Conservation (phyloP, 1,284 basidiomycete species). For the Apiotrichum veenhuisii region DNA sequence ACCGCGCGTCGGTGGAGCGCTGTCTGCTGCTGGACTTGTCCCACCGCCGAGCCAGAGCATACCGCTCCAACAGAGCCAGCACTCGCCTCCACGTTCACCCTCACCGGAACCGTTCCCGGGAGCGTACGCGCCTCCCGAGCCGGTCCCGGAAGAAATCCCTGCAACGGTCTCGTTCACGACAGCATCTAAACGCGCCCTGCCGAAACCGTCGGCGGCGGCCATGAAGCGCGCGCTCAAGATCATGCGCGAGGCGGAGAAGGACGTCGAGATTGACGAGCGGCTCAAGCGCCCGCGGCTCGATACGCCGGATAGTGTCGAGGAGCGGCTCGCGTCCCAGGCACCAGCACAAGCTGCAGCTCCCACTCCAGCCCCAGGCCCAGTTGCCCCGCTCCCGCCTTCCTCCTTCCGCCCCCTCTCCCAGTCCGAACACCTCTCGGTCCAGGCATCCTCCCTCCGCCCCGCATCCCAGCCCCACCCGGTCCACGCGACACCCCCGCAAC, state of each 20-base stretch:
- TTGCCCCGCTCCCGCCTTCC: not conserved
- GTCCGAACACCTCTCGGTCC: not conserved
- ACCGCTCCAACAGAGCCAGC: not conserved
- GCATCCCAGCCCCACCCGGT: too few species aligned
- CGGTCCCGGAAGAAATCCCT: conserved; percentile 14
- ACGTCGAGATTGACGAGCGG: conserved; percentile 17
- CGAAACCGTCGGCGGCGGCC: conserved; percentile 29
- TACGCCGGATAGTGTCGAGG: not conserved
- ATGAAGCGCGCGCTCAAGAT: conserved; percentile 27
- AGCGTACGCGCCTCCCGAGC: conserved; percentile 6
- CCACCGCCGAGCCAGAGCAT: not conserved
- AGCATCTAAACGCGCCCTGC: conserved; percentile 23
- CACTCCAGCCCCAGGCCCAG: not conserved
- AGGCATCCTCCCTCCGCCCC: too few species aligned
- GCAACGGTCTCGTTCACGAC: conserved; percentile 32
- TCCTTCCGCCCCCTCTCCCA: not conserved
- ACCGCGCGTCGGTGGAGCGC: not conserved
- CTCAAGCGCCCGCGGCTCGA: conserved; percentile 6
- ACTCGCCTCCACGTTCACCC: not conserved
- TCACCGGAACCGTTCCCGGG: not conserved
- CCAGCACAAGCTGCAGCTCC: not conserved
- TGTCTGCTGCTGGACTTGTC: not conserved
- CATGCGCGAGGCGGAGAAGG: conserved; percentile 16
- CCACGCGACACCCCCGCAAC: not conserved
- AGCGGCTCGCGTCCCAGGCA: not conserved